phyloP scores from a whole-genome alignment of 1,284 basidiomycete species.

The Mycosarcoma maydis region DNA sequence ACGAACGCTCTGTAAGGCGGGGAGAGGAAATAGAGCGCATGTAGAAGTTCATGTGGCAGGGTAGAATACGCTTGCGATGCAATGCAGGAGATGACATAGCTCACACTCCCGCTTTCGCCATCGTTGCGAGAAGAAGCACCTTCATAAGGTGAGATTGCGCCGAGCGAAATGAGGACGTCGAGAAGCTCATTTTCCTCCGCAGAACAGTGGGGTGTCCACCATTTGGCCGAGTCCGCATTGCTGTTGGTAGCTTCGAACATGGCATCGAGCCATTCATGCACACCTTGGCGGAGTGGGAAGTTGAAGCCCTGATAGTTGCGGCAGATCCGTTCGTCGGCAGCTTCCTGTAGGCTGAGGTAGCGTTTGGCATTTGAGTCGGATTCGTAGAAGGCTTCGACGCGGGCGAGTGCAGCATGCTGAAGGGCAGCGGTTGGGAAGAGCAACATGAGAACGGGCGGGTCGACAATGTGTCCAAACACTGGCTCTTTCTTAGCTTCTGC shows the following conservation, averaged over 20 bases:
- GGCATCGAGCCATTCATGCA: conserved; percentile 54
- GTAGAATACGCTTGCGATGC: conserved; percentile 42
- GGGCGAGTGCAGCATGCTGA: conserved; percentile 58
- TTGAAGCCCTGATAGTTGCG: conserved; percentile 64
- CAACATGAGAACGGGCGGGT: conserved; percentile 54
- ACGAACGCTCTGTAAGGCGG: conserved; percentile 44
- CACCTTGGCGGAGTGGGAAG: conserved; percentile 45
- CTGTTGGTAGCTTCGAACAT: conserved; percentile 36
- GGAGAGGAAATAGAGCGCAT: conserved; percentile 61
- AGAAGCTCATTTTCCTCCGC: conserved; percentile 50
- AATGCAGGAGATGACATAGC: conserved; percentile 59
- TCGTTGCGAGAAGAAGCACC: conserved; percentile 22
- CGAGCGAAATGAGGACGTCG: conserved; percentile 30
- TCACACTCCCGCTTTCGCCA: neutral
- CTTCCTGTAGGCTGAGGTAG: conserved; percentile 50
- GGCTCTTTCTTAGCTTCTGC: conserved; percentile 15
- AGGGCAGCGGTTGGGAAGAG: conserved; percentile 47
- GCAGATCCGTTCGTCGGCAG: conserved; percentile 46
- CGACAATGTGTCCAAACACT: conserved; percentile 38
- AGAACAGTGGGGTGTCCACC: conserved; percentile 50
- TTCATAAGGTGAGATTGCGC: conserved; percentile 20
- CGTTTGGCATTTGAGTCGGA: conserved; percentile 27
- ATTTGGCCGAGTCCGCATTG: conserved; percentile 15
- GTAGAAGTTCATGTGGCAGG: conserved; percentile 59
- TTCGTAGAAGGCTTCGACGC: conserved; percentile 64